A percentile compares a stretch with the other conserved stretches of the same genome.
Conservation (phyloP, 1,284 basidiomycete species). For the Chalciporus sp. region DNA sequence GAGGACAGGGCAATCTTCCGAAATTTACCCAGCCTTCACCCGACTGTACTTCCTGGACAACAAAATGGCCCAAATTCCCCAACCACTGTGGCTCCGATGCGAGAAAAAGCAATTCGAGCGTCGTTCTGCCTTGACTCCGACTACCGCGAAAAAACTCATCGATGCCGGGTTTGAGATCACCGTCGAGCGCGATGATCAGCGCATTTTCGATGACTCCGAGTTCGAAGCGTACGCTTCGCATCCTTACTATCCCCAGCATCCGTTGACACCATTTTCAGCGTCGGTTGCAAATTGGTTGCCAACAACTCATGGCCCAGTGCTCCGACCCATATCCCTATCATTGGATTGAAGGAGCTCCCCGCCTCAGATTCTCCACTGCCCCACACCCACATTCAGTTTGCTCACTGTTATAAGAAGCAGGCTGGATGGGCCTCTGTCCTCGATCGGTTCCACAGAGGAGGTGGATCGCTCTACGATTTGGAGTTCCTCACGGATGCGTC, state of each 20-base stretch:
- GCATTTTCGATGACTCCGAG: constrained; percentile 95
- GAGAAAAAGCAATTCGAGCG: constrained; percentile 95
- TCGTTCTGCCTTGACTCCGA: constrained; percentile 92
- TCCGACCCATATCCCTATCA: constrained; percentile 79
- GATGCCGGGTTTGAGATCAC: constrained; percentile 90
- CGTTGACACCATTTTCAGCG: constrained; percentile 45
- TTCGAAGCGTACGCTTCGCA: constrained; percentile 78
- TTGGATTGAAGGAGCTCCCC: constrained; percentile 96
- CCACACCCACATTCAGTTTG: constrained; percentile 98
- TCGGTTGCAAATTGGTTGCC: constrained; percentile 87
- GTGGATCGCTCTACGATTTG: constrained; percentile 92
- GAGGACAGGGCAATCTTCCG: not conserved
- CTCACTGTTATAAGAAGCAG: constrained; percentile 98
- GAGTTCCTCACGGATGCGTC: constrained; percentile 91
- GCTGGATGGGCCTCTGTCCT: constrained; percentile 92
- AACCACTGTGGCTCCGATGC: constrained; percentile 84
- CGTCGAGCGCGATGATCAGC: constrained; percentile 92
- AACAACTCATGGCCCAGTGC: constrained; percentile 91
- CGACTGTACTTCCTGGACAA: not conserved
- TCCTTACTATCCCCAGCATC: not conserved
- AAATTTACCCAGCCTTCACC: not conserved
- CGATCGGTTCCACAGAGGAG: constrained; percentile 84
- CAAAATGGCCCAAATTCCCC: constrained; percentile 30
- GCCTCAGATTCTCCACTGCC: constrained; percentile 79
- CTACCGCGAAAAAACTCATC: constrained; percentile 89